Base-by-base conservation (phyloP, 2,329 filamentous ascomycete genomes). In the Orbilia blumenaviensis region DNA sequence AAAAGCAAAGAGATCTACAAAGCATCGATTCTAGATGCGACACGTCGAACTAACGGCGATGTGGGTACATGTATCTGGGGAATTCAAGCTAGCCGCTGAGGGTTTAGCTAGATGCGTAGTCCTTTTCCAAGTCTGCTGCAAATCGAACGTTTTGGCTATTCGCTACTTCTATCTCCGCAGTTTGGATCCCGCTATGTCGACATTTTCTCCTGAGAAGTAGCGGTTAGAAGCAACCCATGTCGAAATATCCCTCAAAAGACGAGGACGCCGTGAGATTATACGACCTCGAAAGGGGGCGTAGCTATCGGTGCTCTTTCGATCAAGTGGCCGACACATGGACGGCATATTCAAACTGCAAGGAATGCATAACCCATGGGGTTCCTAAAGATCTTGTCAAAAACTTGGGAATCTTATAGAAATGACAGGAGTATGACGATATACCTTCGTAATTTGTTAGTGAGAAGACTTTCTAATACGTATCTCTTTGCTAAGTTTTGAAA, bases 1-100 rank as follows among this genome's bases (percentile, higher is more conserved):
- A 75, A 75, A 75, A 75, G 71, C 63, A 75, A 75, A 68, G 48
- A 48, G 71, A 75, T 75, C 71, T 67, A 64, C 69, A 6, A 42
- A 60, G 58, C 63, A 67, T 75, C 71, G 71, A 75, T 75, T 75
- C 71, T 75, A 75, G 71, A 68, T 68, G 71, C 71, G 71, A 75
- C 71, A 75, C 71, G 71, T 75, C 63, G 41, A 50, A 21, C 60
- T 63, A 71, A 71, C 66, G 66, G 66, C 56, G 41, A 46, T 38
- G 62, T 66, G 62, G 62, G 44, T 58, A 58, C 48, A n/a, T n/a
- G n/a, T n/a, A n/a, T n/a, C 56, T 71, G 66, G 46, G 34, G 66
- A 62, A 63, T 69, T 42, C 21, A 21, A 41, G 41, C 56, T 71
- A 71, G 23, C 66, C 63, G 61, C 46, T 62, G 56, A 32, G 56